Evolutionary conservation across 1,284 basidiomycete species (phyloP), one percentile per base, ranked within the genome.

Genomic region (Pyrrhoderma lamaoense): DNA sequence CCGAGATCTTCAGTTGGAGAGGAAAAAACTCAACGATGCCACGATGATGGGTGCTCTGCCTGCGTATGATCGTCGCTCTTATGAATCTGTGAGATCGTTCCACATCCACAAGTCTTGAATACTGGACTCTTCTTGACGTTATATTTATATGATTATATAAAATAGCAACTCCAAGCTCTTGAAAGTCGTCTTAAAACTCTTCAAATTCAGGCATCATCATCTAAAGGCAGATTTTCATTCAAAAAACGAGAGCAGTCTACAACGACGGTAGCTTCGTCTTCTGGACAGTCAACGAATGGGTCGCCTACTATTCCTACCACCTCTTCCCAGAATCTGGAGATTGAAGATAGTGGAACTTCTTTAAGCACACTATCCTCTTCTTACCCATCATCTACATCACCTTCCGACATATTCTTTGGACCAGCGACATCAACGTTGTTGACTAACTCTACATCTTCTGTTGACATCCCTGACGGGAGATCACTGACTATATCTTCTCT

Each of bases 51-150:
- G 11, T 11, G 11, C 27, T 31, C 66, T 91, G 37, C 84, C 88
- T 3, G 69, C 75, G 38, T 89, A 87, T 61, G 86, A 89, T 64
- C 85, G 85, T 60, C 72, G 81, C 53, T 79, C 79, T 58, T 85
- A 75, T 59, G 83, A 86, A 59, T 64, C 70, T 58, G 88, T 89
- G 58, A 54, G 81, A 71, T 25, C 27, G 1, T 18, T 16, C 34
- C 39, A 35, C 27, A 31, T 31, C 27, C 5, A 31, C 11, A 11
- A 5, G 27, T 11, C 11, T 5, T 31, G 11, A 11, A 5, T 31
- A 5, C 11, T 5, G 5, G 27, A 5, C 5, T 5, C 27, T 5
- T 11, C 27, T 5, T 31, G 27, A 31, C 27, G 27, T 31, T 5
- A 31, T 31, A 31, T 11, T 11, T 31, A 5, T 31, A 5, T 11